Evolutionary conservation across 192 early-diverging fungal species (phyloP), one percentile per base, ranked within the genome.

Genomic region (Backusella tuberculispora): DNA sequence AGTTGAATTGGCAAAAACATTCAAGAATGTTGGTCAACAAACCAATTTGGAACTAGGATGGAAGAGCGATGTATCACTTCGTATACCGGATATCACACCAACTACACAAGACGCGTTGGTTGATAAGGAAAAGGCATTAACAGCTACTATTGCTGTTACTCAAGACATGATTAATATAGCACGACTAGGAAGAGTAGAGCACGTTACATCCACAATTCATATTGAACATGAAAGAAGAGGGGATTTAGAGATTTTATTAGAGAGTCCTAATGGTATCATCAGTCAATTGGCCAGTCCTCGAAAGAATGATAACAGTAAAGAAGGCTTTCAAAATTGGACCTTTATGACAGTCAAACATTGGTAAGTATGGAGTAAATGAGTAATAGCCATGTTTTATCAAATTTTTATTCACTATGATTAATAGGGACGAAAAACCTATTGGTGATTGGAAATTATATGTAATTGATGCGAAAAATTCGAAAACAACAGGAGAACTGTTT

Each of bases 261-360:
- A 82, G n/a, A 94, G 92, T 71, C 98, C 98, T 0, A 72, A 86
- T 34, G 80, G 85, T 9, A 75, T 94, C 41, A 80, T 85, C 14
- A 93, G 91, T 53, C 80, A 90, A 74, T 79, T 99, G 66, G 94
- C 89, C 0, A 86, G 87, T 0, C 77, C 83, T 29, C 75, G 98
- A 15, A 83, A 79, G 47, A 84, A 74, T 70, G 98, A 99, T 79
- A 71, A 47, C 13, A 88, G 86, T 74, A 83, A 46, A 7, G 80
- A 78, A 10, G 98, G 98, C 12, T 92, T 97, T 68, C 17, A 67
- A 8, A 86, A 90, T 71, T 99, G 98, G 98, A 96, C 93, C 37
- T 95, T 98, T 73, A 97, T 96, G 95, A 92, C 86, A 38, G 96
- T 99, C 45, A 94, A 93, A 81, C 98, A 99, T 74, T 99, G 98